Evolutionary conservation across 768 basidiomycete species (phyloP).

Genomic region (Hemileccinum impolitum): DNA sequence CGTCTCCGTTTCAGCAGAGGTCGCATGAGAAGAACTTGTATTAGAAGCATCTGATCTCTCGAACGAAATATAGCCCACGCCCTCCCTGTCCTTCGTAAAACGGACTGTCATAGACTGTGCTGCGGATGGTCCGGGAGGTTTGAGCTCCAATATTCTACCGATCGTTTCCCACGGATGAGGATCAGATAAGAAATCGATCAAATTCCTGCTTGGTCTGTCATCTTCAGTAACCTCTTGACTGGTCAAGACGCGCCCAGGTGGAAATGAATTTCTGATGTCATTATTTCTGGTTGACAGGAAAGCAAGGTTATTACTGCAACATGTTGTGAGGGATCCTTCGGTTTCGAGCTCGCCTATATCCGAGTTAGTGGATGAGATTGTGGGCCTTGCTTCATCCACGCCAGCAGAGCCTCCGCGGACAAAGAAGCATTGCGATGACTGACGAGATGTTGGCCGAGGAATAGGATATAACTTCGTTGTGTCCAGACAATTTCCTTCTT

Average conservation of each 20-base stretch:
- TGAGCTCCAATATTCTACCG: constrained; percentile 23
- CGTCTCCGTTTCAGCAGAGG: not conserved
- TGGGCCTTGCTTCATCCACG: not conserved
- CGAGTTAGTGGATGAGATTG: not conserved
- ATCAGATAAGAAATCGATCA: constrained; percentile 28
- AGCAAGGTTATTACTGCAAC: not conserved
- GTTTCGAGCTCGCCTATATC: not conserved
- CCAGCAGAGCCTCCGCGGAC: not conserved
- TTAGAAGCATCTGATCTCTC: not conserved
- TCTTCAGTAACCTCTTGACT: not conserved
- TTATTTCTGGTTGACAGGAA: not conserved
- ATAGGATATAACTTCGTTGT: not conserved
- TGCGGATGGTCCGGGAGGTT: not conserved
- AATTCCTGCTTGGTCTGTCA: not conserved
- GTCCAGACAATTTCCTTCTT: not conserved
- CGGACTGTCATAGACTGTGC: constrained; percentile 1
- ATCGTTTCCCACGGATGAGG: constrained; percentile 32
- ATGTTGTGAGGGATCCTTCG: not conserved
- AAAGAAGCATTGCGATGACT: not conserved
- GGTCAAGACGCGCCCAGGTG: not conserved
- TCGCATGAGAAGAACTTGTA: not conserved
- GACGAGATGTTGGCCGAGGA: not conserved
- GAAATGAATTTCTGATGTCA: not conserved
- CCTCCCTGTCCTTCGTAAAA: constrained; percentile 25
- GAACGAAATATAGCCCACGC: constrained; percentile 22